These are phyloP conservation scores for Xerophyta viscosa DNA, from an alignment of 106 monocot genomes.

Conservation along the genomic window DNA sequence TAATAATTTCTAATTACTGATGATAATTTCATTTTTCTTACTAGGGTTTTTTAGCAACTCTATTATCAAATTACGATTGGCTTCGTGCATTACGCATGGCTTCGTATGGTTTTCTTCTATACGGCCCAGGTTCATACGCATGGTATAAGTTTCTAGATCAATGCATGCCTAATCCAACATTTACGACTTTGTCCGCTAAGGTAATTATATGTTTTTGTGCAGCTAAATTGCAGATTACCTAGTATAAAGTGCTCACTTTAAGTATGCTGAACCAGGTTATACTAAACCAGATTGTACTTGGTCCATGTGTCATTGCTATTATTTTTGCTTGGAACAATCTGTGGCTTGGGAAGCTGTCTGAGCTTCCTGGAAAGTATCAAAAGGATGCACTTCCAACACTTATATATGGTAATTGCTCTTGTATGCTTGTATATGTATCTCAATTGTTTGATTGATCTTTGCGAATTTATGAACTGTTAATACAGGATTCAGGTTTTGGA, in stretches of 20 bases:
- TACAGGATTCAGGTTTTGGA: constrained; percentile 95
- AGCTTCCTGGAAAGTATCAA: constrained; percentile 78
- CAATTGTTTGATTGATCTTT: not conserved
- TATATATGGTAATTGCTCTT: constrained; percentile 47
- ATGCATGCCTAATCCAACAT: constrained; percentile 56
- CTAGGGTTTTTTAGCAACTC: constrained; percentile 30
- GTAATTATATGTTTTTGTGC: constrained; percentile 9
- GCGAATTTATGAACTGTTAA: constrained; percentile 1
- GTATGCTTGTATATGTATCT: not conserved
- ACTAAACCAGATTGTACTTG: constrained; percentile 90
- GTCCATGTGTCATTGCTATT: constrained; percentile 95
- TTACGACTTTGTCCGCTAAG: constrained; percentile 66
- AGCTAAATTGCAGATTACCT: not conserved
- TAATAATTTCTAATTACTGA: too few species aligned
- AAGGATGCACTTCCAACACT: constrained; percentile 94
- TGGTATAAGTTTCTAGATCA: constrained; percentile 89
- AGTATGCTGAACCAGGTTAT: constrained; percentile 43
- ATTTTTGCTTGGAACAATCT: constrained; percentile 97
- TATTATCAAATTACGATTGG: constrained; percentile 72
- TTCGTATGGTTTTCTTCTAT: constrained; percentile 89
- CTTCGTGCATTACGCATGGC: constrained; percentile 76
- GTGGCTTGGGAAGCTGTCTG: constrained; percentile 68
- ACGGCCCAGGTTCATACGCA: constrained; percentile 89
- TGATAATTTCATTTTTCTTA: too few species aligned
- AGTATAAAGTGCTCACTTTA: not conserved